Conservation (phyloP, 306 rosid genomes). For the Abrus precatorius region DNA sequence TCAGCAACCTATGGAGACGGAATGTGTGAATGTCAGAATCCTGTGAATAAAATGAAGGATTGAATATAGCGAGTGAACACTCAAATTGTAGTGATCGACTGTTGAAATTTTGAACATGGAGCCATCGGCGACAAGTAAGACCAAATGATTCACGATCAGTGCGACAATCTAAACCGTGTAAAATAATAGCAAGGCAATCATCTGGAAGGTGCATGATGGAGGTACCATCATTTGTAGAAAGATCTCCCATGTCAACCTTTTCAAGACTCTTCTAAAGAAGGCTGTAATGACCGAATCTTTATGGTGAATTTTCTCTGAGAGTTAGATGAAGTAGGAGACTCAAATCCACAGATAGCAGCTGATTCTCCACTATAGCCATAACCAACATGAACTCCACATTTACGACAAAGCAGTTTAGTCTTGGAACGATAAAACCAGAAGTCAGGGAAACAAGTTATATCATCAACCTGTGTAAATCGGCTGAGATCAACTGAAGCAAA, state of each 20-base stretch:
- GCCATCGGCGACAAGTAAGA: slow-evolving; percentile 69
- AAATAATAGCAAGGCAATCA: slow-evolving; percentile 68
- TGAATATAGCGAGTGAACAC: slow-evolving; percentile 56
- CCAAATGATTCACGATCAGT: slow-evolving; percentile 73
- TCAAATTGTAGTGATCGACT: slow-evolving; percentile 61
- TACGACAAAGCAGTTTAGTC: slow-evolving; percentile 68
- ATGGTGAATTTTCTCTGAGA: slow-evolving; percentile 59
- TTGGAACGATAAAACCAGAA: slow-evolving; percentile 59
- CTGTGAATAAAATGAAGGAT: slow-evolving; percentile 49
- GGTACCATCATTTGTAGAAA: slow-evolving; percentile 48
- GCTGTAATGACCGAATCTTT: slow-evolving; percentile 64
- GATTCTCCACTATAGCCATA: slow-evolving; percentile 63
- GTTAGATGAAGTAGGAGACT: slow-evolving; percentile 58
- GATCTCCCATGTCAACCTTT: slow-evolving; percentile 55
- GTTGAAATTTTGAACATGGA: slow-evolving; percentile 61
- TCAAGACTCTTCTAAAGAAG: slow-evolving; percentile 65
- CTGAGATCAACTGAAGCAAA: slow-evolving; percentile 68
- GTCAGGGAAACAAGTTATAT: slow-evolving; percentile 64
- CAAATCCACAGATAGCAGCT: slow-evolving; percentile 62
- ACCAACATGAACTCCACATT: slow-evolving; percentile 74
- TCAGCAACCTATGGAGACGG: slow-evolving; percentile 60
- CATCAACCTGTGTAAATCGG: slow-evolving; percentile 75
- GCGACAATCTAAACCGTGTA: slow-evolving; percentile 54
- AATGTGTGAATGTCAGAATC: slow-evolving; percentile 43
- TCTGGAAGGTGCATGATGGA: slow-evolving; percentile 68